These are phyloP conservation scores for Zychaea mexicana DNA, from an alignment of 371 early-diverging fungal genomes.

Conservation along the genomic window DNA sequence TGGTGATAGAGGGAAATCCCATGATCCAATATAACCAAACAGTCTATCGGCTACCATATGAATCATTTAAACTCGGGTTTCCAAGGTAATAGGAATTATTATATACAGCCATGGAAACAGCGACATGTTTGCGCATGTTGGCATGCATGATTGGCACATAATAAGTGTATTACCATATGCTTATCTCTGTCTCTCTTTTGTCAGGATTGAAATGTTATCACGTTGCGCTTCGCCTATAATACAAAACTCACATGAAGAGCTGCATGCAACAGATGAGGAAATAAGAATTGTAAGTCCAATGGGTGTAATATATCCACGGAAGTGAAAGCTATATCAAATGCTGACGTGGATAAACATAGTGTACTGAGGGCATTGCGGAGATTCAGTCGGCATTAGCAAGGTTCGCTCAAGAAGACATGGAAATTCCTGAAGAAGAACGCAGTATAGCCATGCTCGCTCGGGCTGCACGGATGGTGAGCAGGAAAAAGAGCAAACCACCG, in stretches of 20 bases:
- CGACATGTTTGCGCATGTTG: no score
- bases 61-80: not conserved
- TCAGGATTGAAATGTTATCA: not conserved
- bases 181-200: no score
- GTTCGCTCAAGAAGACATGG: conserved; percentile 13
- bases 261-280: conserved; percentile 4
- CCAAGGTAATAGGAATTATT: not conserved
- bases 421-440: not conserved
- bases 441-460: conserved; percentile 1
- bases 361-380: conserved; percentile 6
- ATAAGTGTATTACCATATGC: no score
- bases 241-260: not conserved
- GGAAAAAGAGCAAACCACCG: no score
- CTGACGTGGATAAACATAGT: no score
- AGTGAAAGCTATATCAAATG: no score
- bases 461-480: not conserved
- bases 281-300: not conserved
- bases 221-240: no score
- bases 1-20: conserved; percentile 24
- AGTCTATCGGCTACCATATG: conserved; percentile 45
- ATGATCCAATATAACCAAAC: conserved; percentile 27
- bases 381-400: conserved; percentile 9
- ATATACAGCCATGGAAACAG: no score
- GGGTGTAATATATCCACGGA: no score
- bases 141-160: no score